These are phyloP conservation scores for Heritiera littoralis DNA, from an alignment of 345 rosid species.

Conservation along the genomic window DNA sequence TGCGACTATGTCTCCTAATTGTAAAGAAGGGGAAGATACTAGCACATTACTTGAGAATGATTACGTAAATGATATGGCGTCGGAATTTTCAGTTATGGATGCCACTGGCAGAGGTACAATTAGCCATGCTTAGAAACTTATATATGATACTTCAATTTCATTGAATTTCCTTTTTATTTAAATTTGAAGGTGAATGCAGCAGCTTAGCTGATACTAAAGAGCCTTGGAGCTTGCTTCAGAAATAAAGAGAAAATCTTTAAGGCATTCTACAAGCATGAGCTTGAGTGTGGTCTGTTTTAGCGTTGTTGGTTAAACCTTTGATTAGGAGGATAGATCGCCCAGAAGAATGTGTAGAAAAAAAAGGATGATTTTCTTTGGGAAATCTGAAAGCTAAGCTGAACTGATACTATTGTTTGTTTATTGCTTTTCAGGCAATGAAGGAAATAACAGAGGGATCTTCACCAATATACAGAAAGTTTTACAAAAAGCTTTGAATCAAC, in stretches of 20 bases:
- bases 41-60: constrained; percentile 25
- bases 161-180: not conserved
- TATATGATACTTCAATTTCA: not conserved
- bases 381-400: not conserved
- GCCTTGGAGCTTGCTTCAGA: not conserved
- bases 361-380: not conserved
- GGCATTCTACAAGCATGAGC: not conserved
- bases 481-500: constrained; percentile 34
- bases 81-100: constrained; percentile 27
- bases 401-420: constrained; percentile 10
- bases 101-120: constrained; percentile 34
- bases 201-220: not conserved
- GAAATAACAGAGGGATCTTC: constrained; percentile 34
- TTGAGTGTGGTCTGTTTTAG: not conserved
- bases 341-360: not conserved
- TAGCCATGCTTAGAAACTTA: not conserved
- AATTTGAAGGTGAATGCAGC: not conserved
- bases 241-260: not conserved
- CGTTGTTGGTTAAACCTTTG: constrained; percentile 8
- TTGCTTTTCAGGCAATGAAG: constrained; percentile 33
- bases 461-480: constrained; percentile 28
- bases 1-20: constrained; percentile 40
- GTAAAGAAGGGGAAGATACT: constrained; percentile 29
- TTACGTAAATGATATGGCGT: constrained; percentile 14
- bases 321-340: not conserved